These are phyloP conservation scores for Aspergillus nomiae DNA, from an alignment of 2,329 filamentous ascomycete genomes.

Conservation along the genomic window DNA sequence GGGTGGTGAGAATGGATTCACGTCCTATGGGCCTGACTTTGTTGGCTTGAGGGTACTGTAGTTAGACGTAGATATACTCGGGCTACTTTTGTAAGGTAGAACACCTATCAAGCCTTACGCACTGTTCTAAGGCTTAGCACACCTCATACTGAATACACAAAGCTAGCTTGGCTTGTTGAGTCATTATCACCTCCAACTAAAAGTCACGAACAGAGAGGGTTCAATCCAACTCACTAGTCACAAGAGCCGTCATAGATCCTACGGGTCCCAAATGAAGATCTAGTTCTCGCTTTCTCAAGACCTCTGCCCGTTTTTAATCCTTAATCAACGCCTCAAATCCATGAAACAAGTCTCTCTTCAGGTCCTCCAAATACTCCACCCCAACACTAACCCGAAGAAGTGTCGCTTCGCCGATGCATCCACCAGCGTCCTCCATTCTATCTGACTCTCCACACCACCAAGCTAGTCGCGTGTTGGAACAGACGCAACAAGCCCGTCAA, in stretches of 20 bases:
- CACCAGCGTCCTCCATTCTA: constrained; percentile 93
- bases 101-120: too few species aligned
- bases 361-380: constrained; percentile 80
- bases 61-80: not conserved
- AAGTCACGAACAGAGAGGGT: too few species aligned
- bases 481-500: constrained; percentile 76
- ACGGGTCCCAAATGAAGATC: not conserved
- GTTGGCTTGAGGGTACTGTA: constrained; percentile 37
- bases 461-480: constrained; percentile 95
- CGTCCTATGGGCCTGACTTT: constrained; percentile 37
- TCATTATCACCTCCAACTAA: too few species aligned
- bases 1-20: constrained; percentile 26
- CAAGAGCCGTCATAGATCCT: rapidly evolving
- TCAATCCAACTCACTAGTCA: rapidly evolving
- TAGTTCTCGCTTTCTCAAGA: too few species aligned
- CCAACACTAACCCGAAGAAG: constrained; percentile 82
- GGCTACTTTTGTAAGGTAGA: not conserved
- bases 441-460: constrained; percentile 89
- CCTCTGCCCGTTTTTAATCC: too few species aligned
- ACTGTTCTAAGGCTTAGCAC: not conserved
- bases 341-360: constrained; percentile 71
- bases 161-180: too few species aligned
- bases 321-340: constrained; percentile 55
- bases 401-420: constrained; percentile 70
- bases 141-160: rapidly evolving